Percentiles rank a stretch among this genome's conserved stretches.
Evolutionary conservation across 805 yeast genomes (phyloP).

Genomic region (Candida loeiensis): DNA sequence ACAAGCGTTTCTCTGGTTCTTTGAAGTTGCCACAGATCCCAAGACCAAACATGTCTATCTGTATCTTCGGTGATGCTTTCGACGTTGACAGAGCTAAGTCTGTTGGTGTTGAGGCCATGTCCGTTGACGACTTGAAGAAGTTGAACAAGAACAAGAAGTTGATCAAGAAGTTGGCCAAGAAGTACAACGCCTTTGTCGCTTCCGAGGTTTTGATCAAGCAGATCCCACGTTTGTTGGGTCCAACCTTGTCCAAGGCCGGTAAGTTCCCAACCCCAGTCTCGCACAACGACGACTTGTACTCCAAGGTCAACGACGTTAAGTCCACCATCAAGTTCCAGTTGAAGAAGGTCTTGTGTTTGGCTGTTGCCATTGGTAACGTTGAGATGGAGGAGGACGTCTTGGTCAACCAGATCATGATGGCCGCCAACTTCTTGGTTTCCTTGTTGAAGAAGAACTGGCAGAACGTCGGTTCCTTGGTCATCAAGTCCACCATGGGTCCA

Average conservation of each 20-base stretch:
- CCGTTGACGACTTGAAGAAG: conserved; percentile 99
- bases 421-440: conserved; percentile 98
- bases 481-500: conserved; percentile 99
- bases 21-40: conserved; percentile 98
- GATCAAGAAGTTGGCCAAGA: conserved; percentile 99
- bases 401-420: conserved; percentile 97
- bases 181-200: conserved; percentile 99
- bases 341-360: conserved; percentile 99
- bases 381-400: conserved; percentile 97
- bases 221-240: conserved; percentile 99
- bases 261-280: conserved; percentile 99
- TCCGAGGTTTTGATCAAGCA: conserved; percentile 99
- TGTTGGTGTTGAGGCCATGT: conserved; percentile 98
- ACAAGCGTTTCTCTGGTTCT: conserved; percentile 99
- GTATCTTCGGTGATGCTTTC: conserved; percentile 99
- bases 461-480: conserved; percentile 98
- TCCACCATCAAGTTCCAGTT: conserved; percentile 99
- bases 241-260: conserved; percentile 99
- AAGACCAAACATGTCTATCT: conserved; percentile 99
- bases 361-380: conserved; percentile 99
- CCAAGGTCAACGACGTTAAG: conserved; percentile 94
- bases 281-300: conserved; percentile 96
- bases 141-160: conserved; percentile 99
- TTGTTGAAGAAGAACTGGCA: conserved; percentile 99
- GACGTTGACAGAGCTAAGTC: conserved; percentile 99